Percentiles rank a stretch among this genome's conserved stretches.
Conservation (phyloP, 2,329 filamentous ascomycete genomes). For the Colletotrichum brevisporum region DNA sequence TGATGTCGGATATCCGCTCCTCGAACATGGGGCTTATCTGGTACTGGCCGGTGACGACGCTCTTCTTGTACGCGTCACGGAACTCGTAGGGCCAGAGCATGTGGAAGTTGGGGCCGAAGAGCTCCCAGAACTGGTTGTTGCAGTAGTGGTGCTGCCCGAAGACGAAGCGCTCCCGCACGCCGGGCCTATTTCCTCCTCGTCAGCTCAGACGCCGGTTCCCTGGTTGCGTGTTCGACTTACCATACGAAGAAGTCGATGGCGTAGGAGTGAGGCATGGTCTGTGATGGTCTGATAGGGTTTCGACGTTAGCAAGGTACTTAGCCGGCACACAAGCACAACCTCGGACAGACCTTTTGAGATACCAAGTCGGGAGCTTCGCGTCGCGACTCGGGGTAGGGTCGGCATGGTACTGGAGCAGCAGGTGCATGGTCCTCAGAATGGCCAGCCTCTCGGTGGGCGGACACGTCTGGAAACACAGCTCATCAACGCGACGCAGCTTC, state of each 20-base stretch:
- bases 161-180: conserved; percentile 48
- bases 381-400: conserved; percentile 44
- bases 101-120: conserved; percentile 43
- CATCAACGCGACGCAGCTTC: conserved; percentile 45
- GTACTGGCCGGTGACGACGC: conserved; percentile 45
- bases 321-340: neutral
- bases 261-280: conserved; percentile 47
- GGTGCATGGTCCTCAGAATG: conserved; percentile 45
- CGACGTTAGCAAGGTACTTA: conserved; percentile 16
- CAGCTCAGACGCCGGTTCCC: neutral
- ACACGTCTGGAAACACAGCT: conserved; percentile 44
- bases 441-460: conserved; percentile 45
- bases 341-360: conserved; percentile 44
- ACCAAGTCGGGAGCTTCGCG: conserved; percentile 46
- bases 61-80: conserved; percentile 46
- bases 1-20: conserved; percentile 46
- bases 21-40: conserved; percentile 46
- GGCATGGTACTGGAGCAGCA: conserved; percentile 46
- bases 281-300: conserved; percentile 44
- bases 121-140: conserved; percentile 47
- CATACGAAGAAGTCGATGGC: conserved; percentile 51
- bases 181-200: conserved; percentile 43
- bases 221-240: conserved; percentile 33
- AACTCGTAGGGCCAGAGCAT: conserved; percentile 46
- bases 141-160: conserved; percentile 50